Percentiles rank a stretch among this genome's conserved stretches.
phyloP scores from a whole-genome alignment of 257 asterid genomes.

The Ballota nigra region DNA sequence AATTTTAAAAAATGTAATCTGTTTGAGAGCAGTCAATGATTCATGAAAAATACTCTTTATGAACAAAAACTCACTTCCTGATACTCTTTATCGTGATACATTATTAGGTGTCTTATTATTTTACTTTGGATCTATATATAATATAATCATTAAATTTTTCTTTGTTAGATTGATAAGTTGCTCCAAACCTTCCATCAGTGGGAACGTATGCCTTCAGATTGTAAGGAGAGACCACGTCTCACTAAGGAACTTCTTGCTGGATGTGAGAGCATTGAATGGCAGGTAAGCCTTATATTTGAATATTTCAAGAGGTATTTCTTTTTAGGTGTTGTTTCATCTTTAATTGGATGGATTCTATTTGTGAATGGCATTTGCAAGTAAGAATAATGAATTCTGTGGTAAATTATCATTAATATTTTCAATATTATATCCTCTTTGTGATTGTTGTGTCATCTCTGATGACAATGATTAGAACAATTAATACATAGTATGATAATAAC shows the following conservation, averaged over 20 bases:
- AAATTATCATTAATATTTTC: background rate
- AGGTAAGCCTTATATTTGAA: conserved; percentile 54
- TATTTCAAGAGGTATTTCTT: background rate
- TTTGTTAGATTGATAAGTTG: conserved; percentile 81
- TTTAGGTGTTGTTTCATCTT: conserved; percentile 2
- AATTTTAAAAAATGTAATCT: no score
- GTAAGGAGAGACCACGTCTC: conserved; percentile 60
- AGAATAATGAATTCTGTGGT: background rate
- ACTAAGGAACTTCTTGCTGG: conserved; percentile 74
- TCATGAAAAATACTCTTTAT: no score
- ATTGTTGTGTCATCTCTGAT: background rate
- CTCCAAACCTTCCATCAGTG: conserved; percentile 73
- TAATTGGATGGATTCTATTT: conserved; percentile 4
- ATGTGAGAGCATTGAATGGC: conserved; percentile 95
- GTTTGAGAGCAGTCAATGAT: background rate
- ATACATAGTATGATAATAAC: background rate
- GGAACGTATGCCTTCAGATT: conserved; percentile 65
- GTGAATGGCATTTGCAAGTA: no score
- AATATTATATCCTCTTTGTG: background rate
- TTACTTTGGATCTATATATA: conserved; percentile 10
- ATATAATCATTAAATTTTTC: conserved; percentile 21
- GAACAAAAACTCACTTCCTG: conserved; percentile 13
- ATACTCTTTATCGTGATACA: conserved; percentile 8
- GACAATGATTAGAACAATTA: conserved; percentile 6
- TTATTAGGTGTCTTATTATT: background rate